Base-by-base conservation (phyloP, 225 moss, liverwort and hornwort species). In the Pleurozium schreberi region DNA sequence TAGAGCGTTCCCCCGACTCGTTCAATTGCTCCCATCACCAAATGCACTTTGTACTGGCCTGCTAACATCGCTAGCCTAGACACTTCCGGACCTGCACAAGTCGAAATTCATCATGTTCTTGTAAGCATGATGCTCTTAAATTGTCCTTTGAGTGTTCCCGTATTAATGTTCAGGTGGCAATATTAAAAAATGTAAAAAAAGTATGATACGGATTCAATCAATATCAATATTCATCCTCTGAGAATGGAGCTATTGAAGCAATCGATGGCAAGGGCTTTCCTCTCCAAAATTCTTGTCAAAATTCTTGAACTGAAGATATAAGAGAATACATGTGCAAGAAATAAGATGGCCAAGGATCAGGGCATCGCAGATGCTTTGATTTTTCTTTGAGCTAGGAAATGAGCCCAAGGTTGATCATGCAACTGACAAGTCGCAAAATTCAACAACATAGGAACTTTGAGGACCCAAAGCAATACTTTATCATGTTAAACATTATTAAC, bases 11-110 rank as follows among this genome's bases (percentile, higher is more conserved):
- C 95, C 28, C 95, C 89, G 2, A 79, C 92, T 86, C 94, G 90
- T 85, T 96, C 96, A 49, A 96, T 92, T 50, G 67, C 94, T 55
- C 96, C 96, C 90, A 95, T 93, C 28, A 97, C 95, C 77, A 96
- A 36, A 50, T 87, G 66, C 73, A 94, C 45, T 63, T 93, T 94
- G 83, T 94, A 93, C 66, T 90, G 89, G 75, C 93, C 87, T 45
- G 97, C 94, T 62, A 93, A 63, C n/a, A 85, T 74, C 47, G 94
- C 92, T 66, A 97, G 76, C 86, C 92, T 94, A 19, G 90, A 92
- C 77, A 96, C 95, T 88, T 97, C 95, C 34, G 96, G 93, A 76
- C 97, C 97, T 96, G 92, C 75, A 82, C 69, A 69, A 53, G 23
- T 66, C 73, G 40, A n/a, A 75, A 33, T 82, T 63, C 40, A 52